phyloP scores from a whole-genome alignment of 257 asterid genomes.

The Plantago ovata region DNA sequence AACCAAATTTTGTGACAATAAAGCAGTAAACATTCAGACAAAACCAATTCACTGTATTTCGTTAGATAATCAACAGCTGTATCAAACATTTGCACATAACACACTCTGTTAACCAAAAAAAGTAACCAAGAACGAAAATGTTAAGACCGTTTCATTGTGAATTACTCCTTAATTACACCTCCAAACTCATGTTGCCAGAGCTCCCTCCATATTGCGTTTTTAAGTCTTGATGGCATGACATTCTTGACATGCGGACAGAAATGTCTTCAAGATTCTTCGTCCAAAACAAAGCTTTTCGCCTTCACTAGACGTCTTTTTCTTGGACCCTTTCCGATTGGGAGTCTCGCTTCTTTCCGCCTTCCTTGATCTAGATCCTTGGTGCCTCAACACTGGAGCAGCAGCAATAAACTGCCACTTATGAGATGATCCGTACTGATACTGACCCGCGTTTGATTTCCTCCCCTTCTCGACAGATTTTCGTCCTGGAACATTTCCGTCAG shows the following conservation, averaged over 20 bases:
- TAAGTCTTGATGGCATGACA: slow-evolving; percentile 66
- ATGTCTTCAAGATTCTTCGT: slow-evolving; percentile 37
- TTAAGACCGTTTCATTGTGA: not conserved
- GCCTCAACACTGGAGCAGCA: slow-evolving; percentile 47
- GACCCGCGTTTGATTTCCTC: slow-evolving; percentile 13
- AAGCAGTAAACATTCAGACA: not conserved
- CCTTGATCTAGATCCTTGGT: slow-evolving; percentile 35
- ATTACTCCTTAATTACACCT: not conserved
- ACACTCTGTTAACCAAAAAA: not conserved
- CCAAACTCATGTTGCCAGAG: slow-evolving; percentile 19
- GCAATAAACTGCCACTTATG: slow-evolving; percentile 67
- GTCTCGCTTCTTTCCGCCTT: slow-evolving; percentile 14
- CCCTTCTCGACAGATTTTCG: slow-evolving; percentile 12
- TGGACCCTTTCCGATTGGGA: slow-evolving; percentile 16
- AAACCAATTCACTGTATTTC: not conserved
- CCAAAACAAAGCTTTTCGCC: slow-evolving; percentile 38
- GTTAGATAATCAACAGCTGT: not conserved
- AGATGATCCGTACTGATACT: slow-evolving; percentile 35
- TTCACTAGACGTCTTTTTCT: slow-evolving; percentile 12
- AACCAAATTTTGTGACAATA: too few relatives aligned
- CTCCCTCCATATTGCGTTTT: not conserved
- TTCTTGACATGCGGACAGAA: slow-evolving; percentile 63
- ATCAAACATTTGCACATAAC: not conserved
- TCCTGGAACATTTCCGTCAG: not conserved
- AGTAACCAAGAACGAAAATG: not conserved